A percentile compares a stretch with the other conserved stretches of the same genome.
Conservation (phyloP, 148 eudicot genomes). For the Arbutus unedo region DNA sequence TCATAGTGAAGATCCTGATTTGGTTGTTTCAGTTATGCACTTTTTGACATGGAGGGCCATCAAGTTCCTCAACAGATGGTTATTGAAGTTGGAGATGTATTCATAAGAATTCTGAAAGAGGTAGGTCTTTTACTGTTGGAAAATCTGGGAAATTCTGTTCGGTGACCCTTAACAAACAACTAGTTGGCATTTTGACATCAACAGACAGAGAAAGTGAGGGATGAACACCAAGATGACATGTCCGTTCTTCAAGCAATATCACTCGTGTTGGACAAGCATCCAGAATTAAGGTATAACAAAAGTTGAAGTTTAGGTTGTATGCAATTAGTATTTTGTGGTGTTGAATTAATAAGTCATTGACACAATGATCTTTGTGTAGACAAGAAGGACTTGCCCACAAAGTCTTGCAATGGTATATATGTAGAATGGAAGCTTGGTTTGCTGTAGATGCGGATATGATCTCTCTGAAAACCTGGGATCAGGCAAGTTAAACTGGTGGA, state of each 20-base stretch:
- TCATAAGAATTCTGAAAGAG: constrained; percentile 77
- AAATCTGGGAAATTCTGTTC: background rate
- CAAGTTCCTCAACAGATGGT: constrained; percentile 81
- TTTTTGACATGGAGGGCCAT: constrained; percentile 71
- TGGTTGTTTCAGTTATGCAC: constrained; percentile 59
- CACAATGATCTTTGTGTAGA: constrained; percentile 28
- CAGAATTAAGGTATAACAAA: constrained; percentile 68
- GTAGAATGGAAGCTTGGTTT: constrained; percentile 99
- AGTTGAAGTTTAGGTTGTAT: background rate
- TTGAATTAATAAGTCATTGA: background rate
- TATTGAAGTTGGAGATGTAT: constrained; percentile 78
- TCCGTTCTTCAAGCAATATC: constrained; percentile 87
- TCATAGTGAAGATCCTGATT: constrained; percentile 26
- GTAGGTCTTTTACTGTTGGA: constrained; percentile 27
- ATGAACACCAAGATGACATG: constrained; percentile 67
- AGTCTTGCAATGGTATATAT: constrained; percentile 92
- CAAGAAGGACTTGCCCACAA: constrained; percentile 90
- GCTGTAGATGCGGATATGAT: constrained; percentile 99
- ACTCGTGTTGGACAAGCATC: constrained; percentile 72
- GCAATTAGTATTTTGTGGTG: background rate
- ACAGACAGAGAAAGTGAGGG: constrained; percentile 86
- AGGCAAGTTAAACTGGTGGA: constrained; percentile 43
- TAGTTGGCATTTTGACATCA: constrained; percentile 21
- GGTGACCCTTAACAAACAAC: constrained; percentile 11
- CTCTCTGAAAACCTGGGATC: constrained; percentile 94